These are phyloP conservation scores for Fusarium hainanense DNA, from an alignment of 2,329 filamentous ascomycete species.

Conservation along the genomic window DNA sequence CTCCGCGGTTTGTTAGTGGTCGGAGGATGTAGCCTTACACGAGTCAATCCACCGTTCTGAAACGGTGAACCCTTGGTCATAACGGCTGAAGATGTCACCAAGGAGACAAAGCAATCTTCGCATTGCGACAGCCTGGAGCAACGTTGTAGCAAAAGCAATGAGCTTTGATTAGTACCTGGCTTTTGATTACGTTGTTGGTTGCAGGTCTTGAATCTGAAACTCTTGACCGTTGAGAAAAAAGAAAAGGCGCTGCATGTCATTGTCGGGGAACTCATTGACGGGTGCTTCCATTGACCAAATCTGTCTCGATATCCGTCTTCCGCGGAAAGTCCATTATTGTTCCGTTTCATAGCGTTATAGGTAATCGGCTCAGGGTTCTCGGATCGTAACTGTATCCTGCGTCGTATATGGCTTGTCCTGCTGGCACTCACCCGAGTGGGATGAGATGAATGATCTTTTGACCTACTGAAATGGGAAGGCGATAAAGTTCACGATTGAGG, in stretches of 20 bases:
- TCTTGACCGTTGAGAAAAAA: not conserved
- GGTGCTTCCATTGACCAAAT: not conserved
- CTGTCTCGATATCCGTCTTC: not conserved
- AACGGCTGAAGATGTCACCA: not conserved
- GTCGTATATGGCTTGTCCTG: not conserved
- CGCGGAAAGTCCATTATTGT: not conserved
- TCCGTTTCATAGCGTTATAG: not conserved
- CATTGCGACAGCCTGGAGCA: not conserved
- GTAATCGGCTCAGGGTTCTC: not conserved
- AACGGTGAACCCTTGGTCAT: not conserved
- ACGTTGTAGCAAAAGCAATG: not conserved
- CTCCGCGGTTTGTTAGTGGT: not conserved
- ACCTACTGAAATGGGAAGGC: rapidly evolving
- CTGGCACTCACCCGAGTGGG: not conserved
- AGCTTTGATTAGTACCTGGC: not conserved
- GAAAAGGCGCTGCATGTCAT: not conserved
- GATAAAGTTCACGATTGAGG: not conserved
- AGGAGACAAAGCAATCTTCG: not conserved
- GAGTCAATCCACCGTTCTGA: not conserved
- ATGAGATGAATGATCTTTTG: not conserved
- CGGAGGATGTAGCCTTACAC: not conserved
- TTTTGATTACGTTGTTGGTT: not conserved
- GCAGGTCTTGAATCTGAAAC: not conserved
- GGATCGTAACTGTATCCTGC: not conserved
- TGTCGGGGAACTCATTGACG: not conserved